A percentile compares a stretch with the other conserved stretches of the same genome.
Evolutionary conservation across 805 yeast species (phyloP).

Genomic region (Candida pini): DNA sequence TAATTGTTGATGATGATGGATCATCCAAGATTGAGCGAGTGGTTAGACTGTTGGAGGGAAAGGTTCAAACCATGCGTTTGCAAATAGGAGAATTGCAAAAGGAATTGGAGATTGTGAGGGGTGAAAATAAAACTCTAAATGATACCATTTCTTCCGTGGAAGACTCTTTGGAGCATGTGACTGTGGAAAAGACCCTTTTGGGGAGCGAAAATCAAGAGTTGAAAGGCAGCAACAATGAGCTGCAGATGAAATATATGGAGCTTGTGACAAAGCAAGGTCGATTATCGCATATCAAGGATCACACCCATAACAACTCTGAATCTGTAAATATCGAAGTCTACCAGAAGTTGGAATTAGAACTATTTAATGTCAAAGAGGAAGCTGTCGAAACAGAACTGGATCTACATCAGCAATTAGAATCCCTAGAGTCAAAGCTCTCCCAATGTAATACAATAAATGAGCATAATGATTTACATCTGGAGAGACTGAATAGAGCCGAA

Average conservation of each 20-base stretch:
- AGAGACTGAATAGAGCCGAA: constrained; percentile 4
- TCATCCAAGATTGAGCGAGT: constrained; percentile 22
- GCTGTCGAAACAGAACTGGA: constrained; percentile 24
- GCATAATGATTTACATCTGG: constrained; percentile 1
- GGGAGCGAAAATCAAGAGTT: constrained; percentile 29
- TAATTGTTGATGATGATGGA: background rate
- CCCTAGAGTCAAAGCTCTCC: constrained; percentile 4
- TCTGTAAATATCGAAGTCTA: too few species aligned
- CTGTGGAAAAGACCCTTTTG: constrained; percentile 42
- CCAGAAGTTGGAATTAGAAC: constrained; percentile 36
- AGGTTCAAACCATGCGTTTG: constrained; percentile 31
- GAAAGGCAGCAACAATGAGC: constrained; percentile 14
- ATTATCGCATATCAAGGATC: too few species aligned
- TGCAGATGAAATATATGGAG: constrained; percentile 29
- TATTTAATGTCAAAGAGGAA: constrained; percentile 29
- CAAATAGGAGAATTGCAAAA: constrained; percentile 26
- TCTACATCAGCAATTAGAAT: constrained; percentile 20
- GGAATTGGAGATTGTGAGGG: constrained; percentile 21
- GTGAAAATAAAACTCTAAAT: constrained; percentile 27
- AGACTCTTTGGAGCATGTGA: constrained; percentile 27
- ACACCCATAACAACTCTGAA: too few species aligned
- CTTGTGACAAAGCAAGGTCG: too few species aligned
- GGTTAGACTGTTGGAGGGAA: constrained; percentile 40
- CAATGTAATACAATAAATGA: constrained; percentile 16
- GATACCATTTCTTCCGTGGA: constrained; percentile 13